These are phyloP conservation scores for Nicotiana paniculata DNA, from an alignment of 257 asterid genomes.

Conservation along the genomic window DNA sequence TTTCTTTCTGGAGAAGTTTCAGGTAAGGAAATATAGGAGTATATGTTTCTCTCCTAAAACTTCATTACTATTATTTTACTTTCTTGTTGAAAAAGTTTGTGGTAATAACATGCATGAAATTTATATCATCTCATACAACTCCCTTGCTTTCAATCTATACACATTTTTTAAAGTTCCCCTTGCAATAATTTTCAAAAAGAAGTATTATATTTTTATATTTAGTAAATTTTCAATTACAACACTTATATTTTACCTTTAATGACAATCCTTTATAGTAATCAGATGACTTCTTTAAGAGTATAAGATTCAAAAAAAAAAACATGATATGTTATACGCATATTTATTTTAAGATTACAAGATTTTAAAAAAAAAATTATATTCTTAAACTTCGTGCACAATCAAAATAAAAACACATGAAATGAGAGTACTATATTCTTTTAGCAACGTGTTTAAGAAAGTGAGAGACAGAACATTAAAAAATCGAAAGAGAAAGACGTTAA, in stretches of 20 bases:
- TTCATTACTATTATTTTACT: no score
- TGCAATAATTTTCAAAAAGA: background rate
- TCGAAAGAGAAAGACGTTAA: background rate
- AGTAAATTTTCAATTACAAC: background rate
- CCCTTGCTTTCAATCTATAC: no score
- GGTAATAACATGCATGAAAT: no score
- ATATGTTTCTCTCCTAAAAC: background rate
- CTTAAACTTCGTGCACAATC: no score
- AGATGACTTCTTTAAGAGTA: background rate
- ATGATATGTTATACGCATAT: no score
- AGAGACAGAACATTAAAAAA: background rate
- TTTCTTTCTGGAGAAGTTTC: conserved; percentile 1
- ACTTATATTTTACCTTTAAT: background rate
- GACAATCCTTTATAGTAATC: background rate
- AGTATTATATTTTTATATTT: background rate
- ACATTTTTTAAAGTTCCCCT: no score
- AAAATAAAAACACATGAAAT: background rate
- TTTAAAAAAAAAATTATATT: background rate
- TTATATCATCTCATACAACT: no score
- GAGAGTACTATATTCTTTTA: background rate
- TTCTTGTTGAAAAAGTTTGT: no score
- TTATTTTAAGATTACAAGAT: background rate
- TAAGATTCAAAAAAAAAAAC: background rate
- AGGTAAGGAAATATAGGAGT: background rate
- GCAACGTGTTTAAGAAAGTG: background rate